Conservation (phyloP, 768 basidiomycete genomes). For the Lactarius quietus region DNA sequence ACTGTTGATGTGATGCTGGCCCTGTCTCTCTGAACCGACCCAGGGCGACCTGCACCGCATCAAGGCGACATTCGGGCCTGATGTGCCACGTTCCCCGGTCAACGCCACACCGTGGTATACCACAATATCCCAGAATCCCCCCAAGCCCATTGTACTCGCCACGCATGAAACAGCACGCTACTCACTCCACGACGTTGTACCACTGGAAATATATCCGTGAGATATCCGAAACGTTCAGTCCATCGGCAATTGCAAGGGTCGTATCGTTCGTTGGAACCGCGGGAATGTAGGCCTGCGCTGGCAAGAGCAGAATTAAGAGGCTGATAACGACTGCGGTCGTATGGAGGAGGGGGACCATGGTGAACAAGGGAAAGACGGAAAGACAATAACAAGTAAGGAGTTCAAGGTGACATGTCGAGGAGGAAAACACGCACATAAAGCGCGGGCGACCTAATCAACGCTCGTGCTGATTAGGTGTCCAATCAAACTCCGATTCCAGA, state of each 20-base stretch:
- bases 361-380: background rate
- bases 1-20: background rate
- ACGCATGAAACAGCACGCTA: background rate
- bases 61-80: background rate
- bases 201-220: slow-evolving; percentile 60
- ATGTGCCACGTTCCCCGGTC: background rate
- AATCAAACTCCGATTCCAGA: background rate
- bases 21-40: background rate
- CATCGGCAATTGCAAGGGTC: slow-evolving; percentile 38
- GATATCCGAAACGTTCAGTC: slow-evolving; percentile 51
- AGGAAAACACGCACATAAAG: slow-evolving; percentile 2
- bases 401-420: background rate
- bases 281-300: slow-evolving; percentile 57
- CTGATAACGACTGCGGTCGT: background rate
- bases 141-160: slow-evolving; percentile 1
- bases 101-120: background rate
- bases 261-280: slow-evolving; percentile 71
- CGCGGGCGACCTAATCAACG: background rate
- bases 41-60: background rate
- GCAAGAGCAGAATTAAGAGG: slow-evolving; percentile 13
- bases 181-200: slow-evolving; percentile 44
- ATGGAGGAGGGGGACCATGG: slow-evolving; percentile 2
- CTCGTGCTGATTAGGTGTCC: background rate
- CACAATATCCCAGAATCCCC: background rate
- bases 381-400: background rate